A percentile compares a stretch with the other conserved stretches of the same genome.
Conservation (phyloP, 352 stramenopile species). For the Plasmopara halstedii region DNA sequence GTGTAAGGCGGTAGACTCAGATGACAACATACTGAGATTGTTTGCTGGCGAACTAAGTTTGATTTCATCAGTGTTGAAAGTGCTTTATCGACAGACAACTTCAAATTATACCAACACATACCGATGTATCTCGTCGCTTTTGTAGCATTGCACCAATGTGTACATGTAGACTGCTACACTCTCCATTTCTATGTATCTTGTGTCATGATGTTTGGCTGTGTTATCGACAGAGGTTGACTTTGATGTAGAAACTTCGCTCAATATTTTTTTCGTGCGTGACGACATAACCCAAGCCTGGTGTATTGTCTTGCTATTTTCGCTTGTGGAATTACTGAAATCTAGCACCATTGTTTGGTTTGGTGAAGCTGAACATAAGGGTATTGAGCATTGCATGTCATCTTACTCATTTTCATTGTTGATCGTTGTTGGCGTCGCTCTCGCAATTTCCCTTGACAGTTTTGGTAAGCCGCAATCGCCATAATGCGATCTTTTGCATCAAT, state of each 20-base stretch:
- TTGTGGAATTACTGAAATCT: no score
- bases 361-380: not conserved
- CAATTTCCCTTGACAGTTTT: conserved; percentile 4
- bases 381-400: not conserved
- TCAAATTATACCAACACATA: conserved; percentile 11
- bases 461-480: conserved; percentile 12
- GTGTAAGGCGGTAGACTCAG: not conserved
- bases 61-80: not conserved
- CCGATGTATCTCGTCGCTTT: conserved; percentile 29
- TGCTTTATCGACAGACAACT: not conserved
- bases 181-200: conserved; percentile 24
- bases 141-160: conserved; percentile 43
- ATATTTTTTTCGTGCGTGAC: conserved; percentile 26
- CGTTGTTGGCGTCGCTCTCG: conserved; percentile 2
- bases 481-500: conserved; percentile 28
- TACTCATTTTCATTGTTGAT: conserved; percentile 4
- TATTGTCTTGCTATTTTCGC: conserved; percentile 5
- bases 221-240: conserved; percentile 6
- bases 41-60: no score
- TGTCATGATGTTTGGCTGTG: conserved; percentile 1
- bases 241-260: conserved; percentile 12
- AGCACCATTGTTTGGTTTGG: no score
- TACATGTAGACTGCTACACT: conserved; percentile 40
- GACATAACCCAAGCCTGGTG: conserved; percentile 33
- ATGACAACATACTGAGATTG: not conserved